phyloP scores from a whole-genome alignment of 202 grass and related monocot genomes.

The Setaria viridis region DNA sequence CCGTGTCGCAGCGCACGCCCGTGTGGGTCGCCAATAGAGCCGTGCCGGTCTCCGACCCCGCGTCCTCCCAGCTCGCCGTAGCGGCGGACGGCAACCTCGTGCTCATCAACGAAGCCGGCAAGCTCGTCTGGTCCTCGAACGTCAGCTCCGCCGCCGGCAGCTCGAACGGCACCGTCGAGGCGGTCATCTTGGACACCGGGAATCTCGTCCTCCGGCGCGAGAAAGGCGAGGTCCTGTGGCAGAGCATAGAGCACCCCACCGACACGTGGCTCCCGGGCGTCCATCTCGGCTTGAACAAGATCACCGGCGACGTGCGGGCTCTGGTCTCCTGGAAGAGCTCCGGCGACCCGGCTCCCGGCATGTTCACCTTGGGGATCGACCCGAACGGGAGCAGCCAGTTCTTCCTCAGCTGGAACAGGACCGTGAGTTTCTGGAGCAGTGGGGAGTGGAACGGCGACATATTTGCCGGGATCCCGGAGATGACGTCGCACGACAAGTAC shows the following conservation, averaged over 20 bases:
- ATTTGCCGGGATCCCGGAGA: slow-evolving; percentile 50
- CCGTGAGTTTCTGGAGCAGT: slow-evolving; percentile 30
- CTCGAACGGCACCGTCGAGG: background rate
- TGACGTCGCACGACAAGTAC: slow-evolving; percentile 58
- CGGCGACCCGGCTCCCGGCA: slow-evolving; percentile 45
- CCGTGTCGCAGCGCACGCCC: slow-evolving; percentile 33
- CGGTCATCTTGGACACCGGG: slow-evolving; percentile 48
- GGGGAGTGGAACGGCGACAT: slow-evolving; percentile 41
- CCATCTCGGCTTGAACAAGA: slow-evolving; percentile 44
- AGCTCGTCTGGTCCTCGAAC: slow-evolving; percentile 59
- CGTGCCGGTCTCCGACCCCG: slow-evolving; percentile 47
- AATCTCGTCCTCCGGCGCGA: slow-evolving; percentile 49
- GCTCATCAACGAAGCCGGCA: slow-evolving; percentile 44
- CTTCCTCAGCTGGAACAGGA: slow-evolving; percentile 48
- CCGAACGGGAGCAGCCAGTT: slow-evolving; percentile 48
- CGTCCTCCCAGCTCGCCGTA: slow-evolving; percentile 44
- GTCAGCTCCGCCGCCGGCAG: background rate
- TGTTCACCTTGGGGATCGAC: slow-evolving; percentile 47
- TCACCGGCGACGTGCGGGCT: slow-evolving; percentile 45
- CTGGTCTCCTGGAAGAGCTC: slow-evolving; percentile 48
- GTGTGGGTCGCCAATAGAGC: slow-evolving; percentile 63
- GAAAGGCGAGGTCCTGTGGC: slow-evolving; percentile 46
- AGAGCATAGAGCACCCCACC: slow-evolving; percentile 53
- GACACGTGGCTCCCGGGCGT: slow-evolving; percentile 59
- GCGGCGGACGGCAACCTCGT: slow-evolving; percentile 62